phyloP scores from a whole-genome alignment of 306 rosid genomes.

The Lathyrus sativus region DNA sequence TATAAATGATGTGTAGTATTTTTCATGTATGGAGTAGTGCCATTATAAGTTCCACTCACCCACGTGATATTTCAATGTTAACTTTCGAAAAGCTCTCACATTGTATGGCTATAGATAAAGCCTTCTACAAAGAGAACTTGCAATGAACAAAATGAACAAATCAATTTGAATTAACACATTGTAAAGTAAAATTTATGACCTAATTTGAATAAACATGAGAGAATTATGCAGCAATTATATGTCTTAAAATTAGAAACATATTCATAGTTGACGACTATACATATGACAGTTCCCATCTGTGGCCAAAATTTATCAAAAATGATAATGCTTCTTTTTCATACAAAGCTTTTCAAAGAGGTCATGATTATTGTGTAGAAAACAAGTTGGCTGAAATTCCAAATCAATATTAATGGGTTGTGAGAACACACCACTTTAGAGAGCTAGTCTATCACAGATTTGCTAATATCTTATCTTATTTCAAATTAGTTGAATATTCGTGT shows the following conservation, averaged over 20 bases:
- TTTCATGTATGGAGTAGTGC: not conserved
- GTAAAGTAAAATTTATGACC: too few relatives aligned
- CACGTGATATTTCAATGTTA: not conserved
- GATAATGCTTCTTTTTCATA: slow-evolving; percentile 8
- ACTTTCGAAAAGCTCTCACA: not conserved
- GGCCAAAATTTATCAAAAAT: not conserved
- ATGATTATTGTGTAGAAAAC: slow-evolving; percentile 24
- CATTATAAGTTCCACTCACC: slow-evolving; percentile 12
- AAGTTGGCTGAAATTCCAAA: slow-evolving; percentile 3
- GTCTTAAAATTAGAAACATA: not conserved
- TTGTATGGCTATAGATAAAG: slow-evolving; percentile 14
- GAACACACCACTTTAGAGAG: not conserved
- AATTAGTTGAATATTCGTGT: too few relatives aligned
- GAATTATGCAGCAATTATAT: not conserved
- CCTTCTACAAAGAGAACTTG: not conserved
- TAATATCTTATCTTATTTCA: too few relatives aligned
- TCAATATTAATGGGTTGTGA: slow-evolving; percentile 9
- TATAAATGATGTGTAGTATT: not conserved
- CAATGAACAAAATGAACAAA: not conserved
- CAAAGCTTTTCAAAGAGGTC: slow-evolving; percentile 3
- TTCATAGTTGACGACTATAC: not conserved
- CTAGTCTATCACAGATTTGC: not conserved
- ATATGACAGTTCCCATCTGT: not conserved
- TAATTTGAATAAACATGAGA: not conserved
- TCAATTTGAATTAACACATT: not conserved